Evolutionary conservation across 108 stramenopile species (phyloP).

Genomic region (Stephanodiscus minutulus): DNA sequence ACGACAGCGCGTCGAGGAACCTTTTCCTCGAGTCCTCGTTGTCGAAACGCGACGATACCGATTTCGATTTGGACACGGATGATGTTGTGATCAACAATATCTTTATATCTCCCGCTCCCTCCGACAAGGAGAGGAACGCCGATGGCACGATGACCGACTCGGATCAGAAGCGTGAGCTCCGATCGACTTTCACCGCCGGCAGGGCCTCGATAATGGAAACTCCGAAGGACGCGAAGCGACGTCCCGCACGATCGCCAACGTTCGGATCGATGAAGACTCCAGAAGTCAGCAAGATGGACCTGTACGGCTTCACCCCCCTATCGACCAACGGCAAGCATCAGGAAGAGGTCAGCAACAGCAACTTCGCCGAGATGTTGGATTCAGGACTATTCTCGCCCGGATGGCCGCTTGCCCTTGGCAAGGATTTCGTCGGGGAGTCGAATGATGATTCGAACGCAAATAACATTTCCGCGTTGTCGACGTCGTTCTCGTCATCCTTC

Average conservation of each 20-base stretch:
- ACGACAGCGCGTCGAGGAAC: constrained; percentile 22
- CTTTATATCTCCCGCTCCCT: constrained; percentile 30
- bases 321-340: constrained; percentile 23
- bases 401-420: constrained; percentile 21
- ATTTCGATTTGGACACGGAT: constrained; percentile 9
- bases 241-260: constrained; percentile 6
- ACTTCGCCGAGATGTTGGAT: constrained; percentile 30
- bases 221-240: constrained; percentile 18
- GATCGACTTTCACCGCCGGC: constrained; percentile 32
- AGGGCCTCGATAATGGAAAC: constrained; percentile 41
- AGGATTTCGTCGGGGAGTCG: constrained; percentile 28
- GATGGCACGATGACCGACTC: constrained; percentile 3
- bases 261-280: constrained; percentile 34
- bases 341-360: background rate
- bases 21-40: constrained; percentile 19
- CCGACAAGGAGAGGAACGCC: background rate
- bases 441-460: background rate
- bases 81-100: constrained; percentile 20
- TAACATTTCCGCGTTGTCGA: background rate
- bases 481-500: constrained; percentile 23
- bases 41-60: background rate
- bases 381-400: constrained; percentile 32
- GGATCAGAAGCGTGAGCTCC: constrained; percentile 21
- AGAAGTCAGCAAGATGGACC: constrained; percentile 19
- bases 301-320: constrained; percentile 42